A percentile compares a stretch with the other conserved stretches of the same genome.
Conservation (phyloP, 352 stramenopile species). For the Pythium apleroticum region DNA sequence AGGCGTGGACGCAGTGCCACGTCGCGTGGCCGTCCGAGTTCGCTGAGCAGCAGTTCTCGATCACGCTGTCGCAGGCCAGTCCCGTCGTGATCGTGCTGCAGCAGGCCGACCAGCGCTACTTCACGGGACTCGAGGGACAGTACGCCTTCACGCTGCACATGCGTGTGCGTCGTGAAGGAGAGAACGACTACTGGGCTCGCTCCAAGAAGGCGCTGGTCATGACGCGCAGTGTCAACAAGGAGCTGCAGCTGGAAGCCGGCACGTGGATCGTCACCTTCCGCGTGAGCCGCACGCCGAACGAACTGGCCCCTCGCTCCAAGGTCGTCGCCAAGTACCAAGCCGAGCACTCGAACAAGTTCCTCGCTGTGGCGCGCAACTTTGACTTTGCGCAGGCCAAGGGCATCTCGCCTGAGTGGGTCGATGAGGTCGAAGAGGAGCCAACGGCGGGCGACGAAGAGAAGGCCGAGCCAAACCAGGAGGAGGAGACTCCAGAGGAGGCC, state of each 20-base stretch:
- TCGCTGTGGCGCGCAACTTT: constrained; percentile 37
- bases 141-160: constrained; percentile 43
- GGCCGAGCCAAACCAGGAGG: constrained; percentile 12
- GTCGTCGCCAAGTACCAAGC: constrained; percentile 30
- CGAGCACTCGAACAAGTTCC: constrained; percentile 38
- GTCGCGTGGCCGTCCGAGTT: constrained; percentile 36
- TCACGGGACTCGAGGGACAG: constrained; percentile 39
- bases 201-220: constrained; percentile 29
- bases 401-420: neutral
- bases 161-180: constrained; percentile 29
- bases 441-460: constrained; percentile 13
- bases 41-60: constrained; percentile 31
- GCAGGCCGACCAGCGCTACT: constrained; percentile 43
- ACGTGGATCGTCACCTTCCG: constrained; percentile 35
- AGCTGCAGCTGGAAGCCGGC: constrained; percentile 32
- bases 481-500: constrained; percentile 18
- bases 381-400: constrained; percentile 34
- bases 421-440: constrained; percentile 6
- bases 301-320: constrained; percentile 18
- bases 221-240: constrained; percentile 39
- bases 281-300: constrained; percentile 26
- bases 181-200: constrained; percentile 32
- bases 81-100: constrained; percentile 39
- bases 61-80: constrained; percentile 27
- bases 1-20: constrained; percentile 35